Evolutionary conservation across 2,329 filamentous ascomycete genomes (phyloP).

Genomic region (Trichophyton rubrum): DNA sequence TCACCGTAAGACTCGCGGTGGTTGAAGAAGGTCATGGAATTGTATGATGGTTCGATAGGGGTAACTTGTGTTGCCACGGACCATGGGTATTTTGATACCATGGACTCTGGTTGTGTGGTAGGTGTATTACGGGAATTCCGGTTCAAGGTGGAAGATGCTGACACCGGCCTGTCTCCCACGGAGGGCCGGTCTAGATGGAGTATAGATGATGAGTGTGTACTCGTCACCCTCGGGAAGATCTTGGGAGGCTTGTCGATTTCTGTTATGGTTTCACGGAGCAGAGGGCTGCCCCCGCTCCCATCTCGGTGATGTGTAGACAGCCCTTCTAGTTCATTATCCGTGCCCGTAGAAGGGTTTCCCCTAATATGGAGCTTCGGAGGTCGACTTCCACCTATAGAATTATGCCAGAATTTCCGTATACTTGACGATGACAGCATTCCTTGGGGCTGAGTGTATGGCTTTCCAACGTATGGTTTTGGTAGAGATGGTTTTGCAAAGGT

Average conservation of each 20-base stretch:
- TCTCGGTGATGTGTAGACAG: neutral
- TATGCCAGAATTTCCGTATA: conserved; percentile 7
- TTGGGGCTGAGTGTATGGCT: conserved; percentile 1
- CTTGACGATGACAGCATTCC: conserved; percentile 6
- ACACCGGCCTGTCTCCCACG: neutral
- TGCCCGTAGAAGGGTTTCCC: neutral
- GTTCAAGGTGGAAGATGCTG: neutral
- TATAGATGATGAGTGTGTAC: conserved; percentile 3
- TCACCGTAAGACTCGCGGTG: conserved; percentile 3
- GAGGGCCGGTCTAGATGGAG: conserved; percentile 3
- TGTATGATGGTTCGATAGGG: conserved; percentile 8
- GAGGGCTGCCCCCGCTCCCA: neutral
- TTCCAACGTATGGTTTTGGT: neutral
- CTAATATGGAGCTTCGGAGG: conserved; percentile 4
- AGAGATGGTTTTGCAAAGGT: conserved; percentile 11
- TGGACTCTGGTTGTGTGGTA: neutral
- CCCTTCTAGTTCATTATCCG: neutral
- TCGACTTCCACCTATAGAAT: neutral
- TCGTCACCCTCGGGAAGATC: conserved; percentile 1
- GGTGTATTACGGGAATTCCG: neutral
- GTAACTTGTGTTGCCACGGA: conserved; percentile 10
- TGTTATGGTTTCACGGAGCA: neutral
- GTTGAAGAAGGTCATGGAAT: conserved; percentile 2
- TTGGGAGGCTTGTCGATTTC: conserved; percentile 6
- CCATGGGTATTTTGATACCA: conserved; percentile 12